Base-by-base conservation (phyloP, 2,329 filamentous ascomycete species). In the Westerdykella aurantiaca region DNA sequence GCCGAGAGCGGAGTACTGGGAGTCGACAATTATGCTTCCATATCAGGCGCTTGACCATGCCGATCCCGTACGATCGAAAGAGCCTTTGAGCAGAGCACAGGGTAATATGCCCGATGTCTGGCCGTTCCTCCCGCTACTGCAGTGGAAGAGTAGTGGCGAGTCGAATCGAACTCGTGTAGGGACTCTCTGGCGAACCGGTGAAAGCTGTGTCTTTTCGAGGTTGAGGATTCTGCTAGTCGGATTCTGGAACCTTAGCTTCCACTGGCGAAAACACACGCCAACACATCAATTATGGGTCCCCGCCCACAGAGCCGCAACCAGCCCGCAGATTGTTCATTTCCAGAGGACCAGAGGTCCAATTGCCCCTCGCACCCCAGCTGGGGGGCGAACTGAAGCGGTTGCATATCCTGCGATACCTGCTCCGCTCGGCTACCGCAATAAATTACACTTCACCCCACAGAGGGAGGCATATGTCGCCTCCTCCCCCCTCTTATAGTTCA, bases 241-340 rank as follows among this genome's bases (percentile, higher is more conserved):
- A 63, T 58, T 67, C 57, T 67, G 61, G 63, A 65, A 64, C 63
- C 60, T 58, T 52, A 55, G 51, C 49, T 45, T 82, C 78, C 82
- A 90, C 83, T 91, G 86, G 86, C 79, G 79, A 81, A 77, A 77
- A 84, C 77, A 76, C 75, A 83, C 83, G 88, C 88, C 88, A 94
- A 78, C 88, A 85, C 88, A 94, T 89, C 87, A 86, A 29, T 64
- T 69, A 71, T 70, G 70, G 70, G 69, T 66, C 70, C 68, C 67
- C 56, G 33, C 53, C 49, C 58, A 61, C 63, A 69, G 67, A 70
- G 67, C 67, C 67, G 66, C 67, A 68, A 64, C 56, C 55, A 56
- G 57, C 64, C 62, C 60, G 64, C 65, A 67, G 56, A 57, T 60
- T 60, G 52, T 65, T 60, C 63, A 61, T 65, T 60, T 61, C 53